Percentiles rank a stretch among this genome's conserved stretches.
phyloP scores from a whole-genome alignment of 148 eudicot genomes.

The Rhododendron griersonianum region DNA sequence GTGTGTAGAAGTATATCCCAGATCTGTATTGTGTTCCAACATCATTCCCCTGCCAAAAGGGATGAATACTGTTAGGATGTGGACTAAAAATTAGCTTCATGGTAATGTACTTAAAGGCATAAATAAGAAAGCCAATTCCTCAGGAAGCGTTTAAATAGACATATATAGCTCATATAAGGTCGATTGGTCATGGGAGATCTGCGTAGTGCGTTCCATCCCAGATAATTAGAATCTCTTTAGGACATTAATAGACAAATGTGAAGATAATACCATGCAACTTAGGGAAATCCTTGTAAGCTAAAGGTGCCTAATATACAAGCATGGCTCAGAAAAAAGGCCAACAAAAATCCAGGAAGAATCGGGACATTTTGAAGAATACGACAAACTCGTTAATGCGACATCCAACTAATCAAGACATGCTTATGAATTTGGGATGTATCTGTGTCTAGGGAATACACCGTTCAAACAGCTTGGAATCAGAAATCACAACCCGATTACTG shows the following conservation, averaged over 20 bases:
- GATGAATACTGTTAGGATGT: background rate
- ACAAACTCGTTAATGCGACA: background rate
- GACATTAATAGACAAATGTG: background rate
- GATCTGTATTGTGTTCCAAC: slow-evolving; percentile 86
- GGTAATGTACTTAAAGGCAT: background rate
- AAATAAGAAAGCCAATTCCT: background rate
- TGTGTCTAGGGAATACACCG: background rate
- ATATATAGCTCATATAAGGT: background rate
- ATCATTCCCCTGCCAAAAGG: slow-evolving; percentile 52
- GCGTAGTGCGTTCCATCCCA: no score
- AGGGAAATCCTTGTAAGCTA: background rate
- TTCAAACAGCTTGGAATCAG: background rate
- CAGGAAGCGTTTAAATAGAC: background rate
- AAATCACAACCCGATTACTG: background rate
- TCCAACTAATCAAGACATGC: background rate
- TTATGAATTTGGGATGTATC: background rate
- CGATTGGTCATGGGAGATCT: background rate
- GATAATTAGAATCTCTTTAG: background rate
- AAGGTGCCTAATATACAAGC: background rate
- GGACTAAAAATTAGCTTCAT: background rate
- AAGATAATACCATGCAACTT: background rate
- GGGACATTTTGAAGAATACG: background rate
- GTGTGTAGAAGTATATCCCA: slow-evolving; percentile 82
- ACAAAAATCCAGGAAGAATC: background rate
- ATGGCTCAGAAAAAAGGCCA: background rate